These are phyloP conservation scores for Penicillium nordicum DNA, from an alignment of 2,329 filamentous ascomycete genomes.

Conservation along the genomic window DNA sequence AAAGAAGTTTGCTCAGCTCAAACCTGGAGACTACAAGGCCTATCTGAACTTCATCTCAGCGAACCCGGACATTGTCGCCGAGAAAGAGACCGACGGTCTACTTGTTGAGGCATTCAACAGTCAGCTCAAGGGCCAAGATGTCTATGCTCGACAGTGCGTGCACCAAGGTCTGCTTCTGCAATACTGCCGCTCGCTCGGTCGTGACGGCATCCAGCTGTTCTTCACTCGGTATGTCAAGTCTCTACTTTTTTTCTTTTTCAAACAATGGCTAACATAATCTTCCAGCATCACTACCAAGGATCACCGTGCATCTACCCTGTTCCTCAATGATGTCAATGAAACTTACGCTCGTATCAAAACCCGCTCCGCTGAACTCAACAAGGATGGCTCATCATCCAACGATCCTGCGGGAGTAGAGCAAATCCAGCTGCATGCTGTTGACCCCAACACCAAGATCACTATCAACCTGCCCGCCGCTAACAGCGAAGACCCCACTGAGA, in stretches of 20 bases:
- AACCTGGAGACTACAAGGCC: constrained; percentile 67
- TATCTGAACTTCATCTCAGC: constrained; percentile 73
- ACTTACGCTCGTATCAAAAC: constrained; percentile 80
- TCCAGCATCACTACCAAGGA: constrained; percentile 72
- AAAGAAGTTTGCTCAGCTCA: constrained; percentile 78
- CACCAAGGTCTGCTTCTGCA: constrained; percentile 91
- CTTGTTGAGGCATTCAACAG: constrained; percentile 89
- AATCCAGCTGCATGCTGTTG: constrained; percentile 94
- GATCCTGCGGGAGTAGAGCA: constrained; percentile 74
- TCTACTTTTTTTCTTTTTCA: not conserved
- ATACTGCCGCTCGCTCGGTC: constrained; percentile 87
- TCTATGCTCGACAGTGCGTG: constrained; percentile 74
- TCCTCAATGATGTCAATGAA: constrained; percentile 85
- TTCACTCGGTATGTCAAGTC: constrained; percentile 68
- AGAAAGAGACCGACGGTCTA: constrained; percentile 86
- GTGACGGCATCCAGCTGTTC: constrained; percentile 84
- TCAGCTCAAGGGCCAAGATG: constrained; percentile 68
- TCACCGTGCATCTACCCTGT: constrained; percentile 86
- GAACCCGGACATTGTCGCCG: constrained; percentile 73
- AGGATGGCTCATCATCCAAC: constrained; percentile 53
- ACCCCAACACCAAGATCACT: constrained; percentile 86
- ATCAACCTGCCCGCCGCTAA: constrained; percentile 73
- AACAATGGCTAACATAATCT: constrained; percentile 8
- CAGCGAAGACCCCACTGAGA: constrained; percentile 60
- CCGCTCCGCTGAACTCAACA: constrained; percentile 69